These are phyloP conservation scores for Orbilia brochopaga DNA, from an alignment of 2,329 filamentous ascomycete species.

Conservation along the genomic window DNA sequence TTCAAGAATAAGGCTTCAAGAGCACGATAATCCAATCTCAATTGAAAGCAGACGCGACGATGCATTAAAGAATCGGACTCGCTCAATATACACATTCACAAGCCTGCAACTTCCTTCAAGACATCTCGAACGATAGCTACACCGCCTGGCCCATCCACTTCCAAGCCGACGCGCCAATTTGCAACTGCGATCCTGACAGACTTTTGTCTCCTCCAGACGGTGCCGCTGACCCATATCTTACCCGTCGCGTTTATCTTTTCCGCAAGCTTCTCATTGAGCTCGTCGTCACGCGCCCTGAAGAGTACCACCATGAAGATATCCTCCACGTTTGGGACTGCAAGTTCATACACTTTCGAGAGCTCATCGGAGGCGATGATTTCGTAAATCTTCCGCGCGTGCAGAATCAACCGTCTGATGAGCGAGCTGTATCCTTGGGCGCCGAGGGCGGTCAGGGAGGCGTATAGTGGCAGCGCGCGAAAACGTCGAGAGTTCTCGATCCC, in stretches of 20 bases:
- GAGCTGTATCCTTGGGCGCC: slow-evolving; percentile 71
- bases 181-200: slow-evolving; percentile 84
- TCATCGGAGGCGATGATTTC: slow-evolving; percentile 59
- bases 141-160: slow-evolving; percentile 63
- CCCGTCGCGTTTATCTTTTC: slow-evolving; percentile 74
- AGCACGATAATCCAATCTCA: background rate
- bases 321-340: slow-evolving; percentile 58
- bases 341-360: slow-evolving; percentile 31
- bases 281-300: slow-evolving; percentile 73
- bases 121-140: slow-evolving; percentile 69
- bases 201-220: slow-evolving; percentile 71
- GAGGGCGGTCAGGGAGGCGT: slow-evolving; percentile 77
- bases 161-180: slow-evolving; percentile 78
- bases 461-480: slow-evolving; percentile 88
- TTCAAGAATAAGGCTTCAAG: slow-evolving; percentile 27
- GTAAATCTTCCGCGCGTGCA: slow-evolving; percentile 72
- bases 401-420: slow-evolving; percentile 75
- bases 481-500: slow-evolving; percentile 90
- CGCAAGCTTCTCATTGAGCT: slow-evolving; percentile 71
- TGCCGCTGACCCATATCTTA: slow-evolving; percentile 82
- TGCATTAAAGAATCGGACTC: background rate
- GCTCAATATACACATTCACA: too few species aligned
- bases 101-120: slow-evolving; percentile 62
- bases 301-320: slow-evolving; percentile 74
- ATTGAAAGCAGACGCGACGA: background rate